These are phyloP conservation scores for Rhamnella rubrinervis DNA, from an alignment of 331 rosid species.

Conservation along the genomic window DNA sequence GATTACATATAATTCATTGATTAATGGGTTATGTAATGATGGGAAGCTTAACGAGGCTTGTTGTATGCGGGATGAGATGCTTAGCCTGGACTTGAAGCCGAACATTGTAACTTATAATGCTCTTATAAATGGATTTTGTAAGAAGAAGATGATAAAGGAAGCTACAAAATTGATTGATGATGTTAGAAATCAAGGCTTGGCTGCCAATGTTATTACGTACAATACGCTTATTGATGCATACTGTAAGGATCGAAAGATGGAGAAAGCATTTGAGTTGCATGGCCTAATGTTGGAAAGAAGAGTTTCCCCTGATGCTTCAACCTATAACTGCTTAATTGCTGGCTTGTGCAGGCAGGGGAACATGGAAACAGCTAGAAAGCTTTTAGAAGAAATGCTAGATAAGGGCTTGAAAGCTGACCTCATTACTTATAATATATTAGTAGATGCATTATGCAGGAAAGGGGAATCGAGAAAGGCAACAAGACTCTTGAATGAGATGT, in stretches of 20 bases:
- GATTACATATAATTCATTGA: slow-evolving; percentile 31
- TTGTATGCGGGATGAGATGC: slow-evolving; percentile 29
- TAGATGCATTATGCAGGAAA: slow-evolving; percentile 35
- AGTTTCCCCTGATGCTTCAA: slow-evolving; percentile 18
- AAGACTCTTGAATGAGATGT: slow-evolving; percentile 27
- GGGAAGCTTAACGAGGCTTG: slow-evolving; percentile 35
- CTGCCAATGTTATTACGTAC: slow-evolving; percentile 29
- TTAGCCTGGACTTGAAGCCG: slow-evolving; percentile 29
- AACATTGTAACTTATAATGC: slow-evolving; percentile 38
- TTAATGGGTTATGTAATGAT: slow-evolving; percentile 26
- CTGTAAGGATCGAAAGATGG: slow-evolving; percentile 35
- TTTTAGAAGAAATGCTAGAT: slow-evolving; percentile 28
- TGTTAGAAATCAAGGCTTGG: slow-evolving; percentile 26
- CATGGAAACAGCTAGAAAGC: slow-evolving; percentile 28
- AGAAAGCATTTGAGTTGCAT: slow-evolving; percentile 23
- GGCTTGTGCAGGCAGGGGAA: slow-evolving; percentile 37
- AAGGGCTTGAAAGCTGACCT: slow-evolving; percentile 31
- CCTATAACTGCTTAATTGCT: slow-evolving; percentile 39
- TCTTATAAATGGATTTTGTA: slow-evolving; percentile 34
- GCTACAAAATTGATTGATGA: slow-evolving; percentile 37
- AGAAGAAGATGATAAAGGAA: slow-evolving; percentile 35
- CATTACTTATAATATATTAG: slow-evolving; percentile 38
- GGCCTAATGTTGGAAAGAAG: slow-evolving; percentile 34
- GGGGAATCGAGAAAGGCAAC: slow-evolving; percentile 36
- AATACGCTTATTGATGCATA: slow-evolving; percentile 40